These are phyloP conservation scores for Delphinella strobiligena DNA, from an alignment of 2,329 filamentous ascomycete genomes.

Conservation along the genomic window DNA sequence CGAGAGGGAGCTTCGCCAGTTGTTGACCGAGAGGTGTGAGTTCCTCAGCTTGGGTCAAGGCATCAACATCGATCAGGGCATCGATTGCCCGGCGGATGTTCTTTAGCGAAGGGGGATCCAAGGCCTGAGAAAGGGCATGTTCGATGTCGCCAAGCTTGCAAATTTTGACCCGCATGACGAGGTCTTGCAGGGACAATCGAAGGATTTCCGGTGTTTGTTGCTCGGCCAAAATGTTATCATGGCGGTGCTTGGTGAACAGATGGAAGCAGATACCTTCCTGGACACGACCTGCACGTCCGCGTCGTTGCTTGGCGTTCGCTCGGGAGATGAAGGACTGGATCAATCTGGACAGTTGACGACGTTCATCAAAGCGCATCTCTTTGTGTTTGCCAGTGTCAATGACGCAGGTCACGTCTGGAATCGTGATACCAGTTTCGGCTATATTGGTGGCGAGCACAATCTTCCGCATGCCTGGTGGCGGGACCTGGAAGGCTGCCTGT, in stretches of 20 bases:
- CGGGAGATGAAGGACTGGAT: slow-evolving; percentile 92
- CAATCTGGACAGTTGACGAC: slow-evolving; percentile 76
- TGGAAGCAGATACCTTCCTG: slow-evolving; percentile 94
- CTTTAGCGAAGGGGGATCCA: slow-evolving; percentile 81
- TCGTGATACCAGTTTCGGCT: slow-evolving; percentile 95
- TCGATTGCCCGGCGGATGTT: slow-evolving; percentile 91
- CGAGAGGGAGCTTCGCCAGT: slow-evolving; percentile 76
- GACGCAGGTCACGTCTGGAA: slow-evolving; percentile 93
- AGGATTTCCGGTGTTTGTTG: slow-evolving; percentile 97
- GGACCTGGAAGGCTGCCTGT: slow-evolving; percentile 79
- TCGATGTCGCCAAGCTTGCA: slow-evolving; percentile 93
- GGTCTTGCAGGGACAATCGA: slow-evolving; percentile 80
- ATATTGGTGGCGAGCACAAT: slow-evolving; percentile 97
- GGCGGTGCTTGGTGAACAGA: slow-evolving; percentile 79
- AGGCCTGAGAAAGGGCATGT: slow-evolving; percentile 71
- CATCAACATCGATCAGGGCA: slow-evolving; percentile 83
- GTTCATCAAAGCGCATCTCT: slow-evolving; percentile 93
- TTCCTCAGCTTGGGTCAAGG: slow-evolving; percentile 68
- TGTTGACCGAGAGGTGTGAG: slow-evolving; percentile 78
- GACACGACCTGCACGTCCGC: slow-evolving; percentile 87
- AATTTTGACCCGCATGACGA: slow-evolving; percentile 93
- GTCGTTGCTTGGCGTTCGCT: slow-evolving; percentile 89
- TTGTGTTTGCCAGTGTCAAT: slow-evolving; percentile 95
- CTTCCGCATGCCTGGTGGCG: slow-evolving; percentile 71
- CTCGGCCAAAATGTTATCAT: slow-evolving; percentile 73